These are phyloP conservation scores for Pythium vanterpoolii DNA, from an alignment of 352 stramenopile species.

Conservation along the genomic window DNA sequence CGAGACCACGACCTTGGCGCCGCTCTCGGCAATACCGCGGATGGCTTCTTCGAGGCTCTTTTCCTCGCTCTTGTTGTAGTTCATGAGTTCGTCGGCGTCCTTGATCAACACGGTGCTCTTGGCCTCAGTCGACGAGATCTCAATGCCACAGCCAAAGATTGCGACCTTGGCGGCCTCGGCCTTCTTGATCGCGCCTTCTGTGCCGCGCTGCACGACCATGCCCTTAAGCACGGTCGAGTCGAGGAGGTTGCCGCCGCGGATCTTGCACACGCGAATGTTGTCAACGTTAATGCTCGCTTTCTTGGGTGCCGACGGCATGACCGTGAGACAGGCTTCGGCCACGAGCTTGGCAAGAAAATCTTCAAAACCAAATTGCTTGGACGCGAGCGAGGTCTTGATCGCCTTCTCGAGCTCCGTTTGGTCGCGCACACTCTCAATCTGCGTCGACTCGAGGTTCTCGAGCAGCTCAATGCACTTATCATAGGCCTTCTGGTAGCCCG, in stretches of 20 bases:
- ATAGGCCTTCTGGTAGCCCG: conserved; percentile 96
- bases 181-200: conserved; percentile 92
- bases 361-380: conserved; percentile 98
- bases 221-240: conserved; percentile 97
- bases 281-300: conserved; percentile 94
- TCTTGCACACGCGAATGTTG: conserved; percentile 98
- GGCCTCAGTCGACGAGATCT: conserved; percentile 95
- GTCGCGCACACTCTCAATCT: conserved; percentile 83
- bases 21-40: conserved; percentile 94
- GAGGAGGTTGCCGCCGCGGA: conserved; percentile 94
- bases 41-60: conserved; percentile 98
- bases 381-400: conserved; percentile 93
- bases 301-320: conserved; percentile 87
- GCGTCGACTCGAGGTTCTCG: conserved; percentile 79
- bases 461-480: conserved; percentile 93
- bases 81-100: conserved; percentile 98
- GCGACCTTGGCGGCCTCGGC: conserved; percentile 93
- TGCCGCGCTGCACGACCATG: conserved; percentile 94
- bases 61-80: conserved; percentile 99
- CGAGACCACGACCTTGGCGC: conserved; percentile 95
- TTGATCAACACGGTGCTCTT: conserved; percentile 99
- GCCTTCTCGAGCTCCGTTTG: conserved; percentile 82
- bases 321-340: conserved; percentile 92
- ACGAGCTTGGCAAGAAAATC: conserved; percentile 93
- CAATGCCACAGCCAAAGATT: conserved; percentile 97